A percentile compares a stretch with the other conserved stretches of the same genome.
phyloP scores from a whole-genome alignment of 2,329 filamentous ascomycete genomes.

The Arthrobotrys entomopaga region DNA sequence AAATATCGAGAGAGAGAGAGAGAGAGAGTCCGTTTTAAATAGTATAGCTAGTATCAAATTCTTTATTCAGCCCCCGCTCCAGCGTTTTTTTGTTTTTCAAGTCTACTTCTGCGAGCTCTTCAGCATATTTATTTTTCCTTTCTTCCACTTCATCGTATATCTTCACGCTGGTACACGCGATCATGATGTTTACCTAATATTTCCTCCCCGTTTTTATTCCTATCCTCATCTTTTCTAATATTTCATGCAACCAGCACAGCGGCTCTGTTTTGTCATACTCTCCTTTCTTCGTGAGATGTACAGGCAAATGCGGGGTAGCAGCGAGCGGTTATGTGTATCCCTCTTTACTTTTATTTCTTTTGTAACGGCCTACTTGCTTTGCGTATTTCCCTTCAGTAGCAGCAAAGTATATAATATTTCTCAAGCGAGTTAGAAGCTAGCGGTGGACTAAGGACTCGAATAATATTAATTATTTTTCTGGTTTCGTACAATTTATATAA shows the following conservation, averaged over 20 bases:
- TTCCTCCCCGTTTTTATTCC: background rate
- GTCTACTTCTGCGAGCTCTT: slow-evolving; percentile 7
- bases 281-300: background rate
- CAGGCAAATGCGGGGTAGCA: background rate
- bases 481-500: too few species aligned
- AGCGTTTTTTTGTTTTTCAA: slow-evolving; percentile 2
- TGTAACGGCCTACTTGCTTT: background rate
- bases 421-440: background rate
- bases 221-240: background rate
- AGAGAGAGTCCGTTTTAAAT: background rate
- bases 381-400: slow-evolving; percentile 1
- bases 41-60: background rate
- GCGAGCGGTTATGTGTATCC: background rate
- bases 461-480: slow-evolving; percentile 31
- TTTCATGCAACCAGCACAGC: background rate
- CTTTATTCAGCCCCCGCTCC: background rate
- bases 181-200: slow-evolving; percentile 25
- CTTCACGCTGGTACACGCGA: slow-evolving; percentile 42
- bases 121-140: slow-evolving; percentile 11
- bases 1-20: background rate
- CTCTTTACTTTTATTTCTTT: background rate
- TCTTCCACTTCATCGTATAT: slow-evolving; percentile 14
- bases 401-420: slow-evolving; percentile 6
- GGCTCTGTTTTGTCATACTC: background rate
- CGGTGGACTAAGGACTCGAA: slow-evolving; percentile 23